Evolutionary conservation across 192 early-diverging fungal genomes (phyloP).

Genomic region (Entomortierella parvispora): DNA sequence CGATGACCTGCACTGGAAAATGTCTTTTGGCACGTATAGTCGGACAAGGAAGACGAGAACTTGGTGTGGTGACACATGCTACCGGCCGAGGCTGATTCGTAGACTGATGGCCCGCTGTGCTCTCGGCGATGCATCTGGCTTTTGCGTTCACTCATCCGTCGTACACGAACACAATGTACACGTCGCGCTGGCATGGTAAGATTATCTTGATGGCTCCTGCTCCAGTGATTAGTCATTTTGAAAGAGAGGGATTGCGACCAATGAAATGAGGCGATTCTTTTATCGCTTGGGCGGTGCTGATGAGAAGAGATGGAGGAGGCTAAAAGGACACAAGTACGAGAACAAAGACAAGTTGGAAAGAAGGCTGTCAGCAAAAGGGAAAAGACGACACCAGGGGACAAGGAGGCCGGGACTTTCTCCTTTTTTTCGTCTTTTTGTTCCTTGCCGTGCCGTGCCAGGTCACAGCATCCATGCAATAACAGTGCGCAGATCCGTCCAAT

Average conservation of each 20-base stretch:
- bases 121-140: constrained; percentile 43
- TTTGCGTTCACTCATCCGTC: constrained; percentile 46
- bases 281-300: no score
- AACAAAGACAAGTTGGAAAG: no score
- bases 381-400: no score
- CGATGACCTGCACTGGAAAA: no score
- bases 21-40: neutral
- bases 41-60: neutral
- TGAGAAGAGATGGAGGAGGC: no score
- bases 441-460: neutral
- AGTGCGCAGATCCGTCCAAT: no score
- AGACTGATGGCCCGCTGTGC: constrained; percentile 2
- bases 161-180: constrained; percentile 47
- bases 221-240: constrained; percentile 30
- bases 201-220: constrained; percentile 8
- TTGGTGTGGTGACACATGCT: constrained; percentile 19
- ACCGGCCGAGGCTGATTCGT: constrained; percentile 13
- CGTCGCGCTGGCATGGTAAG: constrained; percentile 15
- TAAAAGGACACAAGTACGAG: no score
- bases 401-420: neutral
- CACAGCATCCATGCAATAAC: no score
- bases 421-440: neutral
- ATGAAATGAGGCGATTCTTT: neutral
- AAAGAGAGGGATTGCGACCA: neutral
- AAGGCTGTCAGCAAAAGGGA: no score